Percentiles rank a stretch among this genome's conserved stretches.
Evolutionary conservation across 345 rosid species (phyloP).

Genomic region (Moricandia moricandioides): DNA sequence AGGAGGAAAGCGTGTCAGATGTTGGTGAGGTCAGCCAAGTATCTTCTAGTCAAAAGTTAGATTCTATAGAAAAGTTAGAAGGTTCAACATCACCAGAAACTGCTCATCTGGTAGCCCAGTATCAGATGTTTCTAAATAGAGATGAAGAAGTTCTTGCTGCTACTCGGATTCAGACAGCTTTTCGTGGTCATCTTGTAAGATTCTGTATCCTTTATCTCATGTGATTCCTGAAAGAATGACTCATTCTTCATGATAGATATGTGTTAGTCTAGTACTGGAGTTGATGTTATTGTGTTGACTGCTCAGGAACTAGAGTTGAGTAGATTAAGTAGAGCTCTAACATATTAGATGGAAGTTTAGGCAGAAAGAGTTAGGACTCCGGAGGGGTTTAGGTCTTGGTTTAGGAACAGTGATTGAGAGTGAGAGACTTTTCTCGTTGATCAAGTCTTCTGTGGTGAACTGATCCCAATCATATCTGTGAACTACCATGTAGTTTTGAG

Average conservation of each 20-base stretch:
- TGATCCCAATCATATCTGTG: too few relatives aligned
- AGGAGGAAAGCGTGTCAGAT: conserved; percentile 43
- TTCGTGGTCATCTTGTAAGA: conserved; percentile 80
- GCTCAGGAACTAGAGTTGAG: background rate
- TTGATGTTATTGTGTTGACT: background rate
- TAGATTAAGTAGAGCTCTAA: conserved; percentile 1
- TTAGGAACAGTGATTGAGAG: background rate
- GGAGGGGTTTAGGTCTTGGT: background rate
- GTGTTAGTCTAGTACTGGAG: conserved; percentile 7
- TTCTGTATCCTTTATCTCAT: conserved; percentile 7
- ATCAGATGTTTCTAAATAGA: conserved; percentile 24
- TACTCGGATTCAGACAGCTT: conserved; percentile 64
- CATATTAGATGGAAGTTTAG: background rate
- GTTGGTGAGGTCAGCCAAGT: conserved; percentile 56
- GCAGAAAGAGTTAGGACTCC: too few relatives aligned
- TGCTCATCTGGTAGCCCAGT: conserved; percentile 24
- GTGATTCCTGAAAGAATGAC: background rate
- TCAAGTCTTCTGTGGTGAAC: too few relatives aligned
- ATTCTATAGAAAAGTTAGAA: conserved; percentile 33
- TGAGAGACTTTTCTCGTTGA: too few relatives aligned
- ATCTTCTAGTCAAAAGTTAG: conserved; percentile 36
- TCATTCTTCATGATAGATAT: background rate
- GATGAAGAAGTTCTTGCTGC: conserved; percentile 47
- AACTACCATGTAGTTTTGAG: too few relatives aligned
- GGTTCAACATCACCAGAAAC: conserved; percentile 26